Conservation (phyloP, 106 monocot species). For the Dioscorea dumetorum region DNA sequence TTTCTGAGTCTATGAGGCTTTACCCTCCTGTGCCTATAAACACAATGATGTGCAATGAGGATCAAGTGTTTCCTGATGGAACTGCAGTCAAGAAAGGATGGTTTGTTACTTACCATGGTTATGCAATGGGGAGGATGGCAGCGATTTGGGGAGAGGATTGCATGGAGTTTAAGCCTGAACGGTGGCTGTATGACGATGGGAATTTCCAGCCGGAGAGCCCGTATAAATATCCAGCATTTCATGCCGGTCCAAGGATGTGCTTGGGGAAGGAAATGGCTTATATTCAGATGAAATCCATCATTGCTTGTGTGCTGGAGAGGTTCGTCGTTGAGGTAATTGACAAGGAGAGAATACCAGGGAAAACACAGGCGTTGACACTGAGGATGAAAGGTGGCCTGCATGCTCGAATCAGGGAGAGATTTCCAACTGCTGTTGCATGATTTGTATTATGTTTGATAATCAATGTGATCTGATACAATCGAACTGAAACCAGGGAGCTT, state of each 20-base stretch:
- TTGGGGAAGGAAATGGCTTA: conserved; percentile 19
- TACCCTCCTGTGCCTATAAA: conserved; percentile 13
- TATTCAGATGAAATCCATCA: conserved; percentile 15
- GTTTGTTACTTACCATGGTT: not conserved
- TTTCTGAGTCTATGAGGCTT: conserved; percentile 7
- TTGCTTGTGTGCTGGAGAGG: conserved; percentile 5
- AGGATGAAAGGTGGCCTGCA: conserved; percentile 14
- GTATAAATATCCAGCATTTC: conserved; percentile 6
- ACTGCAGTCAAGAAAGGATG: not conserved
- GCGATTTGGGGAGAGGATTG: conserved; percentile 6
- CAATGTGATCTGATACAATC: conserved; percentile 11
- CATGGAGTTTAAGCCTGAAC: conserved; percentile 6
- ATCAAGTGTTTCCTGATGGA: conserved; percentile 13
- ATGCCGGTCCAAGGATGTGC: conserved; percentile 12
- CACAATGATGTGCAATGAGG: not conserved
- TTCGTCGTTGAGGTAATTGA: not conserved
- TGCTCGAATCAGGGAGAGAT: conserved; percentile 2
- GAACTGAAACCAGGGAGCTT: conserved; percentile 45
- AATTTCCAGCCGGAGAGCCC: conserved; percentile 8
- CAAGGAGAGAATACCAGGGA: not conserved
- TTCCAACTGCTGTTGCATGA: not conserved
- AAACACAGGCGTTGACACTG: conserved; percentile 8
- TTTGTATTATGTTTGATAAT: no score
- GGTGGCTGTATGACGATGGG: not conserved
- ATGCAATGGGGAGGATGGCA: conserved; percentile 8